A percentile compares a stretch with the other conserved stretches of the same genome.
These are phyloP conservation scores for Petunia hybrid DNA, from an alignment of 305 asterid species.

Conservation along the genomic window DNA sequence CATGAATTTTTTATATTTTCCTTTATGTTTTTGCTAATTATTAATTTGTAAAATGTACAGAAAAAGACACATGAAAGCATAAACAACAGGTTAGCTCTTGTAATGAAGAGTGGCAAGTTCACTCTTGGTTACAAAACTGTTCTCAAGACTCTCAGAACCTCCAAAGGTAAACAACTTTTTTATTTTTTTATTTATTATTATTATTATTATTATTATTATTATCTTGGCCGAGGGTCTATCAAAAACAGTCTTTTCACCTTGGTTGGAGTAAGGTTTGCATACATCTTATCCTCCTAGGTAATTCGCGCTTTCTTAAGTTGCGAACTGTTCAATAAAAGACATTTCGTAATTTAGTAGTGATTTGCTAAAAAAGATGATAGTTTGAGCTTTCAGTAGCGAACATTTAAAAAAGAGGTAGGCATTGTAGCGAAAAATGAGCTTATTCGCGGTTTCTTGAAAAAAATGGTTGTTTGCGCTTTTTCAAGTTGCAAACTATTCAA, in stretches of 20 bases:
- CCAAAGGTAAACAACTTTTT: slow-evolving; percentile 52
- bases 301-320: no score
- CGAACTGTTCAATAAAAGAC: no score
- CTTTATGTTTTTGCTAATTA: not conserved
- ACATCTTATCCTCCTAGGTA: no score
- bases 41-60: slow-evolving; percentile 44
- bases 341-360: no score
- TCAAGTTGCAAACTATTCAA: no score
- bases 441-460: no score
- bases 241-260: not conserved
- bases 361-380: no score
- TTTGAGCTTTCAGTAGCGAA: no score
- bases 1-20: not conserved
- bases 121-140: slow-evolving; percentile 78
- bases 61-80: slow-evolving; percentile 81
- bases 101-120: slow-evolving; percentile 77
- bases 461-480: no score
- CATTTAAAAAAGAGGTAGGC: no score
- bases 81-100: slow-evolving; percentile 69
- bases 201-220: no score
- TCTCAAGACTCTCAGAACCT: slow-evolving; percentile 64
- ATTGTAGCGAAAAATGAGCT: no score
- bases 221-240: not conserved
- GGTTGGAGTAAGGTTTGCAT: not conserved
- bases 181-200: not conserved